Conservation (phyloP, 1,284 basidiomycete species). For the Cryptococcus floricola region DNA sequence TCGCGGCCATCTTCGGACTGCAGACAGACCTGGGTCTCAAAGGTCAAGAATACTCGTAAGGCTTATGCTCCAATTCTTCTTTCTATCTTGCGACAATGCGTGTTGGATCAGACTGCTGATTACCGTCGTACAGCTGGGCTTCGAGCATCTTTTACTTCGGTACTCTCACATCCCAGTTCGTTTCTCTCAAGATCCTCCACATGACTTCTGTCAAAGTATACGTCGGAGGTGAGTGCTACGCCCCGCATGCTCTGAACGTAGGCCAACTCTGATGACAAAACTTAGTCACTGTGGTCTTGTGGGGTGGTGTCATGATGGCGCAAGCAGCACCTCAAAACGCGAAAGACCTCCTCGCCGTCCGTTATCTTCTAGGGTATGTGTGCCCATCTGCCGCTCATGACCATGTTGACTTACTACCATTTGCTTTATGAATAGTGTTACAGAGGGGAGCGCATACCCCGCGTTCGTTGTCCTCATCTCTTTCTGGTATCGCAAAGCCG, state of each 20-base stretch:
- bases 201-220: conserved; percentile 9
- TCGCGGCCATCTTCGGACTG: conserved; percentile 21
- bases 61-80: neutral
- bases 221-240: conserved; percentile 4
- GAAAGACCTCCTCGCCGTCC: conserved; percentile 2
- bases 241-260: neutral
- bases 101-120: neutral
- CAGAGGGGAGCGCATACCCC: conserved; percentile 10
- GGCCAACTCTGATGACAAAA: neutral
- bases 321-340: conserved; percentile 10
- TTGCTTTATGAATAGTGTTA: neutral
- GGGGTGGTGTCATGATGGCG: conserved; percentile 14
- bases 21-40: conserved; percentile 8
- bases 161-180: conserved; percentile 7
- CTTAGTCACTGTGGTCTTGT: conserved; percentile 9
- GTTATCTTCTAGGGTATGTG: neutral
- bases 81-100: neutral
- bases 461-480: conserved; percentile 13
- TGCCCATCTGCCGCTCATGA: no score
- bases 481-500: conserved; percentile 12
- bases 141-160: conserved; percentile 16
- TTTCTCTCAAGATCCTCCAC: conserved; percentile 9
- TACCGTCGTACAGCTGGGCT: conserved; percentile 3
- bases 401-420: neutral
- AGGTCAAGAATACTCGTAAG: conserved; percentile 9